These are phyloP conservation scores for Prunus armeniaca DNA, from an alignment of 306 rosid genomes.

Conservation along the genomic window DNA sequence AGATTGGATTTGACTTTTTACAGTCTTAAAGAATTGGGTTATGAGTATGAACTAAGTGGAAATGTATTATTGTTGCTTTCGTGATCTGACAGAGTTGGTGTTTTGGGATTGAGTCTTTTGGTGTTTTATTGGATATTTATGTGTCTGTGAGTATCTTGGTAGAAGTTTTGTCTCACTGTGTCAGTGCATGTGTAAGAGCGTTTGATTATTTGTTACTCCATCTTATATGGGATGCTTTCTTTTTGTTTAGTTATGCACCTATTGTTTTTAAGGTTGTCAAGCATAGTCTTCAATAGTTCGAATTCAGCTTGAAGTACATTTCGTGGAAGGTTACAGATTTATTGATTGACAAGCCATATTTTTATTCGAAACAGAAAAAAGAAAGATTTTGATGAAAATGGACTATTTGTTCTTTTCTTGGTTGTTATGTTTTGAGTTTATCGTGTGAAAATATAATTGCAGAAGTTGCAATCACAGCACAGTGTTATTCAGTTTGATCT, in stretches of 20 bases:
- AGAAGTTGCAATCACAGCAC: not conserved
- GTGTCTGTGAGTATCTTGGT: not conserved
- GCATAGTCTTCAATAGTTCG: not conserved
- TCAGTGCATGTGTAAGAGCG: too few species aligned
- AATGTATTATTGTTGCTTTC: slow-evolving; percentile 7
- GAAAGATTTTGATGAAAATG: not conserved
- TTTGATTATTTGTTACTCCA: not conserved
- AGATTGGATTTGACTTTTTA: slow-evolving; percentile 7
- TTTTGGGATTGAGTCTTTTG: slow-evolving; percentile 17
- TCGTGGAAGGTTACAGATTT: not conserved
- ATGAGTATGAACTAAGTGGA: slow-evolving; percentile 10
- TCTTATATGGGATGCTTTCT: not conserved
- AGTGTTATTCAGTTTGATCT: slow-evolving; percentile 11
- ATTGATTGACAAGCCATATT: not conserved
- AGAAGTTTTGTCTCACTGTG: not conserved
- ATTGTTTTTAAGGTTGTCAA: not conserved
- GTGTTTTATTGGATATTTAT: not conserved
- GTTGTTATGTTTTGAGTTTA: not conserved
- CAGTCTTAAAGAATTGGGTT: not conserved
- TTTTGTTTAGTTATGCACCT: not conserved
- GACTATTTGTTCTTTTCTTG: not conserved
- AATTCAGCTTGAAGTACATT: not conserved
- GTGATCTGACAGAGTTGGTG: slow-evolving; percentile 26
- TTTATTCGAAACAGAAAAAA: not conserved
- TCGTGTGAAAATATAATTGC: not conserved